phyloP scores from a whole-genome alignment of 2,329 filamentous ascomycete genomes.

The Trichoderma sp. region DNA sequence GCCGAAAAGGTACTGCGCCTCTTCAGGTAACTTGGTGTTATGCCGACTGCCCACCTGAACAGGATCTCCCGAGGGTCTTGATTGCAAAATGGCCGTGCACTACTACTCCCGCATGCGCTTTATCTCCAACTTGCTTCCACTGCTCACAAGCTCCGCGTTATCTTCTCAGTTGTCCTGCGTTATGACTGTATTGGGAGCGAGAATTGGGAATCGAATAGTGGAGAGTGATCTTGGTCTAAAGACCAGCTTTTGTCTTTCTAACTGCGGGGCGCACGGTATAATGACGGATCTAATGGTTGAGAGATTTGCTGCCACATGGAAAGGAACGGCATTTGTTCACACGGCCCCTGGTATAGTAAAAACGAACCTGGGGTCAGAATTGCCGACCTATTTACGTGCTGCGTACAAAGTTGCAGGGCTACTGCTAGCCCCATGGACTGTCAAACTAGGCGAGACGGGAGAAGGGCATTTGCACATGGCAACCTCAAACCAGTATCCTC shows the following conservation, averaged over 20 bases:
- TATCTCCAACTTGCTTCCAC: background rate
- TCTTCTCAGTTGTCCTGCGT: background rate
- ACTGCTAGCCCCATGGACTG: background rate
- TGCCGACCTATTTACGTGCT: background rate
- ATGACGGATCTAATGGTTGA: background rate
- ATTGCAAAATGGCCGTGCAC: constrained; percentile 41
- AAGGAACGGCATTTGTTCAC: background rate
- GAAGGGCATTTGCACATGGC: background rate
- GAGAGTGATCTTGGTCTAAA: background rate
- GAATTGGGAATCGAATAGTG: background rate
- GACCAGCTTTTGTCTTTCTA: background rate
- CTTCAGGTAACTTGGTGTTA: background rate
- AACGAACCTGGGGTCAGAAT: background rate
- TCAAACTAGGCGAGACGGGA: background rate
- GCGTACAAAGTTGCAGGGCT: background rate
- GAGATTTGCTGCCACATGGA: background rate
- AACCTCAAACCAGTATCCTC: background rate
- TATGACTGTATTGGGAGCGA: background rate
- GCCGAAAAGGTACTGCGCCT: background rate
- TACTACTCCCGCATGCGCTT: constrained; percentile 1
- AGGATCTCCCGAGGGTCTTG: constrained; percentile 58
- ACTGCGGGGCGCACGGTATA: background rate
- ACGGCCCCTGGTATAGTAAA: background rate
- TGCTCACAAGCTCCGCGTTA: background rate
- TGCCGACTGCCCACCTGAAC: background rate